phyloP scores from a whole-genome alignment of 106 monocot species.

The Chionographis japonica region DNA sequence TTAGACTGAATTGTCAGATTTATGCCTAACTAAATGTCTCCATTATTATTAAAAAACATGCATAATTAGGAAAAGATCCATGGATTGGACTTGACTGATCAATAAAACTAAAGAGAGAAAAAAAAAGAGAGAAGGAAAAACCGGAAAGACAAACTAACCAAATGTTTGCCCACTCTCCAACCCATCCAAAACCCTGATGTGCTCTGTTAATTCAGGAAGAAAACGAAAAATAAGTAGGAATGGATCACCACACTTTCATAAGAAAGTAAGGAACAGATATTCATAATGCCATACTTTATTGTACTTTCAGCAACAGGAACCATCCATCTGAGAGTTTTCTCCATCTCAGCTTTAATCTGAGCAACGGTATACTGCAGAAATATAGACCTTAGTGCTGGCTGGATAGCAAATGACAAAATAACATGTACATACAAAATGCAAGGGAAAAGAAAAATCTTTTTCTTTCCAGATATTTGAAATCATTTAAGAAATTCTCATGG shows the following conservation, averaged over 20 bases:
- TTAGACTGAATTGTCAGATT: not conserved
- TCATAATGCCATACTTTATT: slow-evolving; percentile 35
- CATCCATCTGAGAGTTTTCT: slow-evolving; percentile 75
- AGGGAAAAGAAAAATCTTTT: too few relatives aligned
- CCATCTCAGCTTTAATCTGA: slow-evolving; percentile 74
- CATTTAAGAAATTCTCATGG: too few relatives aligned
- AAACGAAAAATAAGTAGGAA: not conserved
- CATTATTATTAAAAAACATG: too few relatives aligned
- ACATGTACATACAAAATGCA: too few relatives aligned
- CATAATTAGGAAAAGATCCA: too few relatives aligned
- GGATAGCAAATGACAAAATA: too few relatives aligned
- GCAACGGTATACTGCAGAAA: slow-evolving; percentile 52
- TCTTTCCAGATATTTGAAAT: too few relatives aligned
- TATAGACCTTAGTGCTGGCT: too few relatives aligned
- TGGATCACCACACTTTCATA: not conserved
- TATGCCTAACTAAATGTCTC: too few relatives aligned
- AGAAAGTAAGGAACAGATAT: not conserved
- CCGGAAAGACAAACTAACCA: slow-evolving; percentile 45
- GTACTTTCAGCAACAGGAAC: slow-evolving; percentile 78
- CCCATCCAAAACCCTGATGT: slow-evolving; percentile 96
- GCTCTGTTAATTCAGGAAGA: slow-evolving; percentile 44
- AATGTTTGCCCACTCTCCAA: slow-evolving; percentile 85
- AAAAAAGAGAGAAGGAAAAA: slow-evolving; percentile 1
- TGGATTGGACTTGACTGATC: too few relatives aligned
- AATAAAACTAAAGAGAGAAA: not conserved